Evolutionary conservation across 768 basidiomycete species (phyloP).

Genomic region (Lactifluus piperatus): DNA sequence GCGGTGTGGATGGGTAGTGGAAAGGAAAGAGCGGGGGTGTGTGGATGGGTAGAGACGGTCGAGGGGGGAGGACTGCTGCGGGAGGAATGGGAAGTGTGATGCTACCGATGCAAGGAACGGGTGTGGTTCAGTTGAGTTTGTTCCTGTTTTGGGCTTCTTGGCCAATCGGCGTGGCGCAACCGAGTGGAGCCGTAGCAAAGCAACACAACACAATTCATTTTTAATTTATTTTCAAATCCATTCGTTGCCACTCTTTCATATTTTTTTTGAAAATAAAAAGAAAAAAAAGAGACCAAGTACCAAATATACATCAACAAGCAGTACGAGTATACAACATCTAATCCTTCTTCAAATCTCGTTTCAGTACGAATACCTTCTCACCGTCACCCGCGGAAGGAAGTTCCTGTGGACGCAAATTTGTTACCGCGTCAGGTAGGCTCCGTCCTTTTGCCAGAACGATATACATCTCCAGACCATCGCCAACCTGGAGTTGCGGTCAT

Average conservation of each 20-base stretch:
- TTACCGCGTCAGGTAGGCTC: constrained; percentile 48
- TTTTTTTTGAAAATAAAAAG: not conserved
- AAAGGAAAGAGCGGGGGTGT: not conserved
- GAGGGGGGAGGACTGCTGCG: not conserved
- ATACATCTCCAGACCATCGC: constrained; percentile 91
- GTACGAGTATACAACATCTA: constrained; percentile 31
- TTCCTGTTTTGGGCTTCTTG: constrained; percentile 16
- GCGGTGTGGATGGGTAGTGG: not conserved
- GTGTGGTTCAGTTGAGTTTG: constrained; percentile 13
- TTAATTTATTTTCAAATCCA: not conserved
- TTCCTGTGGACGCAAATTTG: constrained; percentile 51
- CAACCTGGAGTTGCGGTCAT: constrained; percentile 49
- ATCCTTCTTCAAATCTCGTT: constrained; percentile 79
- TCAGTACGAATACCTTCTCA: constrained; percentile 69
- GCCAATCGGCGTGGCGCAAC: not conserved
- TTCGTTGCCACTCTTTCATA: not conserved
- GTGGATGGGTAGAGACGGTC: constrained; percentile 3
- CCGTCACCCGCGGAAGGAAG: constrained; percentile 50
- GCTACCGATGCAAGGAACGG: too few species aligned
- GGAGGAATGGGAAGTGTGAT: not conserved
- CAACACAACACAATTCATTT: too few species aligned
- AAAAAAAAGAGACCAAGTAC: too few species aligned
- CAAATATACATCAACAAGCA: constrained; percentile 5
- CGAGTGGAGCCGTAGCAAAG: not conserved
- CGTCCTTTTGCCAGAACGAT: constrained; percentile 70